Conservation (phyloP, 2,329 filamentous ascomycete species). For the Phialemonium atrogriseum region DNA sequence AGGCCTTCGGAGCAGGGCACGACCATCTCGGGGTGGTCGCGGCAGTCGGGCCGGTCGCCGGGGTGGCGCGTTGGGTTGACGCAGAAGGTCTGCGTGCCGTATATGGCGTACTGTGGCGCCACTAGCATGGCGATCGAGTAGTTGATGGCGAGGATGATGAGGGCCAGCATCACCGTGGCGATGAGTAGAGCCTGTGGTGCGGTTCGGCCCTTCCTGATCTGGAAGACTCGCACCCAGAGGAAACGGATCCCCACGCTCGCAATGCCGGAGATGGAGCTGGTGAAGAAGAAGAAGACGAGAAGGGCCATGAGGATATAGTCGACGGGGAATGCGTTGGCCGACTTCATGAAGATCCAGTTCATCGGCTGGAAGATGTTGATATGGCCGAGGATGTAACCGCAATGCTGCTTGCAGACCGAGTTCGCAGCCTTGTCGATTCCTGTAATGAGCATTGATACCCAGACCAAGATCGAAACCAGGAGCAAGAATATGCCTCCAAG, state of each 20-base stretch:
- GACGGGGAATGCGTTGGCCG: conserved; percentile 77
- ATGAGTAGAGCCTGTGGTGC: conserved; percentile 87
- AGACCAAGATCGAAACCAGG: conserved; percentile 65
- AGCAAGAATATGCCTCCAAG: conserved; percentile 75
- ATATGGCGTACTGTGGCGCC: conserved; percentile 92
- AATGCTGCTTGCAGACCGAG: conserved; percentile 81
- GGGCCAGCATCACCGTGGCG: conserved; percentile 80
- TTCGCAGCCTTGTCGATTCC: conserved; percentile 95
- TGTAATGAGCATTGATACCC: conserved; percentile 90
- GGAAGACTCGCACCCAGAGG: conserved; percentile 90
- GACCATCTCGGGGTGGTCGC: conserved; percentile 60
- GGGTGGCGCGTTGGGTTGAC: conserved; percentile 56
- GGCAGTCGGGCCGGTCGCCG: conserved; percentile 68
- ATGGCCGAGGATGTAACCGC: conserved; percentile 81
- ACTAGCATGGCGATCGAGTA: conserved; percentile 88
- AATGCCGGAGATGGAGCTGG: conserved; percentile 77
- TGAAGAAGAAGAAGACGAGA: conserved; percentile 80
- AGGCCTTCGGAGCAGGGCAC: conserved; percentile 74
- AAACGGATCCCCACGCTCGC: conserved; percentile 87
- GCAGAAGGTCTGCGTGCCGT: conserved; percentile 91
- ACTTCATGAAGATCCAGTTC: conserved; percentile 79
- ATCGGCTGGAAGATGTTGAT: conserved; percentile 93
- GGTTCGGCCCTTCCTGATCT: conserved; percentile 80
- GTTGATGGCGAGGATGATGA: conserved; percentile 86
- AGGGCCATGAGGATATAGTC: conserved; percentile 88